A percentile compares a stretch with the other conserved stretches of the same genome.
These are phyloP conservation scores for Claviceps purpurea DNA, from an alignment of 2,329 filamentous ascomycete species.

Conservation along the genomic window DNA sequence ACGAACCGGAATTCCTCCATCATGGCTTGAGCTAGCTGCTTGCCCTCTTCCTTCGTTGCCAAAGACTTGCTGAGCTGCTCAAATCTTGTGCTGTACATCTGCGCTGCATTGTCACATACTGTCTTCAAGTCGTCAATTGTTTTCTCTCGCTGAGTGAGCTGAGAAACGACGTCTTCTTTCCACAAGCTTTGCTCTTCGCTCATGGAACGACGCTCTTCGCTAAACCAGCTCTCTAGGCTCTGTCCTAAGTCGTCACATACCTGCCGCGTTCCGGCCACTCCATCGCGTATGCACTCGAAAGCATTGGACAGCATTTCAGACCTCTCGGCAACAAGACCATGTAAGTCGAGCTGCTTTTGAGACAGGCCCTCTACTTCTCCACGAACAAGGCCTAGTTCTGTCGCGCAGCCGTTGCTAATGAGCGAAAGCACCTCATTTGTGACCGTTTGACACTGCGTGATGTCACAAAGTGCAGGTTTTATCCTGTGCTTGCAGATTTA, in stretches of 20 bases:
- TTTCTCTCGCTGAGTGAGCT: conserved; percentile 1
- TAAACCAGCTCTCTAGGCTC: background rate
- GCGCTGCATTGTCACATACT: background rate
- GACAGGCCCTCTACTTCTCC: conserved; percentile 3
- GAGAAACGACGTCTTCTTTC: background rate
- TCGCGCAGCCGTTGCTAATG: conserved; percentile 2
- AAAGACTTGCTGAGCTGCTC: conserved; percentile 2
- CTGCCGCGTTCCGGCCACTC: background rate
- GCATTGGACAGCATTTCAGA: background rate
- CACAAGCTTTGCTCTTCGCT: conserved; percentile 2
- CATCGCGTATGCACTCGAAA: background rate
- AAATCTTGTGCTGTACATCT: background rate
- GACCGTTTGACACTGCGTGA: conserved; percentile 1
- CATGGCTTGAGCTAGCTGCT: conserved; percentile 9
- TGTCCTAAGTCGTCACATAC: background rate
- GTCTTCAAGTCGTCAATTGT: conserved; percentile 1
- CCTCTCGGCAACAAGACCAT: conserved; percentile 4
- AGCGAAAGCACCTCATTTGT: conserved; percentile 2
- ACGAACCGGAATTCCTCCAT: conserved; percentile 9
- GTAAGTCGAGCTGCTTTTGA: conserved; percentile 4
- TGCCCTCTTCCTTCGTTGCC: conserved; percentile 3
- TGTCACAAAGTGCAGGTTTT: conserved; percentile 1
- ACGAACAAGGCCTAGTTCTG: conserved; percentile 1
- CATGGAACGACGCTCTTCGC: background rate
- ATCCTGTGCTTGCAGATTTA: conserved; percentile 2